Evolutionary conservation across 345 rosid genomes (phyloP).

Genomic region (Jatropha curcas): DNA sequence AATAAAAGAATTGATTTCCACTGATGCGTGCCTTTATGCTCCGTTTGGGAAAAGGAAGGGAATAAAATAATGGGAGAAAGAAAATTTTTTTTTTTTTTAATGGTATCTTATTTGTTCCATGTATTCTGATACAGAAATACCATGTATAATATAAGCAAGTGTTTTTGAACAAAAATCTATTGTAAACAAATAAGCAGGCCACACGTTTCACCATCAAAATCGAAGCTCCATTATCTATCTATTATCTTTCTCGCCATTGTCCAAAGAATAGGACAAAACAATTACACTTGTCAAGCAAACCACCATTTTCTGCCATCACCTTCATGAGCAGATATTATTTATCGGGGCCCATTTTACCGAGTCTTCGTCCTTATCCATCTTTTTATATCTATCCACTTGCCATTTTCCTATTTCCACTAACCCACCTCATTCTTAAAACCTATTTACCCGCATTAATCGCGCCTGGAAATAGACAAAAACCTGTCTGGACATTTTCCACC

Average conservation of each 20-base stretch:
- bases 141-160: neutral
- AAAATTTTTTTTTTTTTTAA: no score
- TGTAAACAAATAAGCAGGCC: neutral
- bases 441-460: neutral
- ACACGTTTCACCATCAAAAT: constrained; percentile 17
- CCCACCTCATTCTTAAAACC: neutral
- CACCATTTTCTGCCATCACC: neutral
- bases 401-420: constrained; percentile 21
- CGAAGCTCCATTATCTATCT: neutral
- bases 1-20: no score
- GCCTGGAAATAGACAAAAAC: constrained; percentile 3
- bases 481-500: neutral
- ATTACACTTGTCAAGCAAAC: constrained; percentile 22
- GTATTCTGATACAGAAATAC: no score
- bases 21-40: no score
- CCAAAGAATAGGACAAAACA: constrained; percentile 23
- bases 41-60: no score
- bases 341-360: constrained; percentile 37
- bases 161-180: neutral
- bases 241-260: constrained; percentile 15
- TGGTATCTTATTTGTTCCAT: no score
- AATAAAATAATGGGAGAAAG: no score
- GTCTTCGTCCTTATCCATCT: constrained; percentile 58
- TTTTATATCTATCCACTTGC: constrained; percentile 21
- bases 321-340: constrained; percentile 25